Evolutionary conservation across 495 filamentous ascomycete species (phyloP), one percentile per base, ranked within the genome.

Genomic region (Neurospora discreta): DNA sequence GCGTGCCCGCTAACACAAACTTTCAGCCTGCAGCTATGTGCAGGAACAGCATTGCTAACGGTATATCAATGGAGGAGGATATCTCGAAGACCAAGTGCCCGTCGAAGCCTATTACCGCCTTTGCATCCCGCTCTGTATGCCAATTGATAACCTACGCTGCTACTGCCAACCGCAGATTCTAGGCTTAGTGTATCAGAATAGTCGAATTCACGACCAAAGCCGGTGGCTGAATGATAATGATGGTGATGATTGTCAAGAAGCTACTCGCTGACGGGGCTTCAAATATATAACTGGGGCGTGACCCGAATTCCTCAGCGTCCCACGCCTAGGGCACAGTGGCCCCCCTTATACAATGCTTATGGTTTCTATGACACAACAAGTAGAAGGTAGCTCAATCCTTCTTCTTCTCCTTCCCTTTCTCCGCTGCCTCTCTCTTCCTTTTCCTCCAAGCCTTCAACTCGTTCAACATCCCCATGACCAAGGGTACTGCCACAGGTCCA

Each of bases 401-500:
- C 73, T 82, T 81, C 76, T 80, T 81, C 71, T 69, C 74, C 5
- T 39, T 69, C 11, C 73, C 75, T 65, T 70, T 71, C 73, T 79
- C 79, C 0, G 74, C 75, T 68, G 73, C 78, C 69, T 81, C 81
- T 69, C 76, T 74, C 72, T 78, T 83, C 74, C 83, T 74, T 71
- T 82, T 81, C 78, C 76, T 80, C 84, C 82, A 87, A 23, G 80
- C 84, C 81, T 87, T 91, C 15, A 93, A 42, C 83, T 97, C 94
- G 77, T 96, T 98, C 40, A 94, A 46, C 69, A 92, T 84, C 15
- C 89, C 90, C 84, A 98, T 91, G 7, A 97, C 73, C 44, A 99
- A 81, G 33, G 95, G 95, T 9, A 98, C 96, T 11, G 92, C 95
- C 52, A 98, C 89, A 2, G 96, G 95, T 2, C 96, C 95, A 69